Evolutionary conservation across 2,329 filamentous ascomycete genomes (phyloP).

Genomic region (Arthrinium puccinioides): DNA sequence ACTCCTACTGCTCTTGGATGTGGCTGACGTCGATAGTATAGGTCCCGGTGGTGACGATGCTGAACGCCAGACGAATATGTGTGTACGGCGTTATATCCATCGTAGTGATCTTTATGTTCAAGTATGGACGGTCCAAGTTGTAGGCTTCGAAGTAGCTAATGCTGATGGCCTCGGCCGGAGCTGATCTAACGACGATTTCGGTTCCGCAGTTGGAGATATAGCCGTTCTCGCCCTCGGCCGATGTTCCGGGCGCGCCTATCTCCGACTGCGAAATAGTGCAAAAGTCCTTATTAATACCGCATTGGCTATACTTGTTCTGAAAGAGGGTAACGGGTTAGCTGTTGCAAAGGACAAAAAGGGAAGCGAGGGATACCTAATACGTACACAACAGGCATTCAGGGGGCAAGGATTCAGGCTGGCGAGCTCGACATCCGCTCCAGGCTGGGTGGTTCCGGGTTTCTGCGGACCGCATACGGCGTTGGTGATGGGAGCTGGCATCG

Average conservation of each 20-base stretch:
- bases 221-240: conserved; percentile 17
- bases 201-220: conserved; percentile 27
- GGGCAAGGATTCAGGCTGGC: conserved; percentile 37
- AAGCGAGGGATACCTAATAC: no score
- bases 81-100: conserved; percentile 15
- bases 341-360: no score
- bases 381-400: conserved; percentile 34
- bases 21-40: conserved; percentile 12
- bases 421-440: conserved; percentile 18
- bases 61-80: conserved; percentile 31
- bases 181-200: conserved; percentile 11
- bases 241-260: conserved; percentile 22
- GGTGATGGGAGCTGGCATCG: conserved; percentile 29
- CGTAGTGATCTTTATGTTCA: conserved; percentile 16
- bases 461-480: conserved; percentile 38
- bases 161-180: neutral
- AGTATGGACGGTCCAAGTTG: conserved; percentile 21
- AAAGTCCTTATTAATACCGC: conserved; percentile 26
- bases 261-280: conserved; percentile 18
- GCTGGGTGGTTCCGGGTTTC: conserved; percentile 29
- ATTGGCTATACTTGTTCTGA: conserved; percentile 28
- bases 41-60: conserved; percentile 11
- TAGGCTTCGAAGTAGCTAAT: conserved; percentile 28
- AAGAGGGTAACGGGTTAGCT: no score
- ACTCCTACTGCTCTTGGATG: conserved; percentile 13